Evolutionary conservation across 2,329 filamentous ascomycete genomes (phyloP), one percentile per base, ranked within the genome.

Genomic region (Blastomyces gilchristii): DNA sequence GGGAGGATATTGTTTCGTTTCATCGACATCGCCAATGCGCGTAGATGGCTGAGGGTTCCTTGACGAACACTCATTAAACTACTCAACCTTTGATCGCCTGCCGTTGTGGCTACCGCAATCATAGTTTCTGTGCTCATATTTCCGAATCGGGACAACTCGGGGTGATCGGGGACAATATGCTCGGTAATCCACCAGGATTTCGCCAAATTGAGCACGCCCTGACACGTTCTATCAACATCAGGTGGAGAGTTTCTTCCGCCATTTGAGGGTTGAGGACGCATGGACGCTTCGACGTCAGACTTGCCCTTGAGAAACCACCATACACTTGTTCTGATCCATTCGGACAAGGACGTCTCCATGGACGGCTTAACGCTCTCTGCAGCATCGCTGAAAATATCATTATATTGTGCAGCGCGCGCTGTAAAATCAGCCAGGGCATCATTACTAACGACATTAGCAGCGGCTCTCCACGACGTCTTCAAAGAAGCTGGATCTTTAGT

Each of bases 281-380:
- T 86, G 49, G 87, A 80, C 14, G 78, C 75, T 73, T 96, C 92
- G 60, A 96, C 80, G 11, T 86, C 85, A 70, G 87, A 84, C 65
- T 91, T 86, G 25, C 91, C 92, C 68, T 85, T 88, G 56, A 96
- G 72, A 70, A 96, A 95, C 92, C 92, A 97, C 92, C 92, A 97
- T 0, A 90, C 79, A 3, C 85, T 87, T 31, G 86, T 87, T 63
- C 89, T 83, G 11, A 88, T 80, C 78, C 92, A 87, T 64, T 91
- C 85, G 57, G 82, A 80, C 0, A 87, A 80, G 0, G 85, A 79
- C 60, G 84, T 87, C 39, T 82, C 81, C 62, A 84, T 80, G 4
- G 91, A 72, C 0, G 89, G 85, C 66, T 84, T 86, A 39, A 87
- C 80, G 41, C 86, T 83, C 73, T 96, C 90, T 0, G 91, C 87